phyloP scores from a whole-genome alignment of 1,284 basidiomycete genomes.

The Mycosarcoma mackinlayi region DNA sequence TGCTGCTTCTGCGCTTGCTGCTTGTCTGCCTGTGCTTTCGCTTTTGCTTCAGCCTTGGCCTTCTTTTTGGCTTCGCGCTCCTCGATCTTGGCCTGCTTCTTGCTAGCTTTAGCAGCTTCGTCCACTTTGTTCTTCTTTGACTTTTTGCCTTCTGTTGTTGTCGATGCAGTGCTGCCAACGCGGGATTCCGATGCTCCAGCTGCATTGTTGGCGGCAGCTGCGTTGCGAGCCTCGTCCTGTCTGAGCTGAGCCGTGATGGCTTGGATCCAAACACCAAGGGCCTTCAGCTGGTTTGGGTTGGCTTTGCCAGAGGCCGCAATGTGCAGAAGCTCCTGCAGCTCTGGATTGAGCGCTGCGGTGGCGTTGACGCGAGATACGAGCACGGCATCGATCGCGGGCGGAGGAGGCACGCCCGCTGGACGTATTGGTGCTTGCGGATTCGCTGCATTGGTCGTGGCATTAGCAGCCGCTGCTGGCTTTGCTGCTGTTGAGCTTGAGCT shows the following conservation, averaged over 20 bases:
- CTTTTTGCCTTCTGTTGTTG: conserved; percentile 41
- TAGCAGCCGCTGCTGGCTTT: conserved; percentile 13
- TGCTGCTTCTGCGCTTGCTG: conserved; percentile 36
- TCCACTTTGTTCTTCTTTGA: conserved; percentile 48
- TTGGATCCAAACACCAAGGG: conserved; percentile 56
- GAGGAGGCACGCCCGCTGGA: conserved; percentile 40
- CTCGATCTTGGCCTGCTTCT: conserved; percentile 53
- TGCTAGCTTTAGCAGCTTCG: conserved; percentile 41
- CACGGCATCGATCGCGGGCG: conserved; percentile 53
- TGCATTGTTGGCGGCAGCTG: conserved; percentile 36
- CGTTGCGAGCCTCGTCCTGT: conserved; percentile 47
- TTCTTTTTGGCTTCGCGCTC: conserved; percentile 53
- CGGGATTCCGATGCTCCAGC: conserved; percentile 26
- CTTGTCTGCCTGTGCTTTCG: conserved; percentile 39
- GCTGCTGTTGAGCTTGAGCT: conserved; percentile 8
- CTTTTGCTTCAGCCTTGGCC: conserved; percentile 52
- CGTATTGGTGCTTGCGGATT: conserved; percentile 12
- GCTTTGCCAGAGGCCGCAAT: conserved; percentile 57
- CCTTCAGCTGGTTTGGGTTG: conserved; percentile 52
- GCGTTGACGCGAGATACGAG: conserved; percentile 55
- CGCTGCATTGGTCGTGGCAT: conserved; percentile 3
- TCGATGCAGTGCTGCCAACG: conserved; percentile 13
- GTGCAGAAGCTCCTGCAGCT: conserved; percentile 54
- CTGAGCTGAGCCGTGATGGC: conserved; percentile 53
- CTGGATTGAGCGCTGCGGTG: conserved; percentile 54